Evolutionary conservation across 495 filamentous ascomycete genomes (phyloP).

Genomic region (Trichoderma asperelloides): DNA sequence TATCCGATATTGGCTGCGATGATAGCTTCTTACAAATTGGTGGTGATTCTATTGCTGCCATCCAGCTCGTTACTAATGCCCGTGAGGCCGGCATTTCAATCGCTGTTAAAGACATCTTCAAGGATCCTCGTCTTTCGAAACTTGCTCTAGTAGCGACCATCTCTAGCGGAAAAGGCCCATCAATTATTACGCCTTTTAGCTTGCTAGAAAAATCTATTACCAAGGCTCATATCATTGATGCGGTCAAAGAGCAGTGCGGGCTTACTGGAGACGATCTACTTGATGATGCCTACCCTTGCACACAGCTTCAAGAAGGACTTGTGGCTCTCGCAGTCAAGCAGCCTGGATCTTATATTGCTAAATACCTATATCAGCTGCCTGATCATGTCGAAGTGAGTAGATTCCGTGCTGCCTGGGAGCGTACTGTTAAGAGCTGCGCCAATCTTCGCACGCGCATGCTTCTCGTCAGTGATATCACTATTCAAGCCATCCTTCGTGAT

Average conservation of each 20-base stretch:
- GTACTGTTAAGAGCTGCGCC: slow-evolving; percentile 44
- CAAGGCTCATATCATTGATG: slow-evolving; percentile 26
- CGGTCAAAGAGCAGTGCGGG: slow-evolving; percentile 35
- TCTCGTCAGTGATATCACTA: slow-evolving; percentile 7
- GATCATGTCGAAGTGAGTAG: slow-evolving; percentile 27
- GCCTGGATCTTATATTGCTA: slow-evolving; percentile 30
- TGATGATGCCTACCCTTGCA: slow-evolving; percentile 53
- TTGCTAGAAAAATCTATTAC: slow-evolving; percentile 27
- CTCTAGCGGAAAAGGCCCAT: not conserved
- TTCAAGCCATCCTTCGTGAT: slow-evolving; percentile 18
- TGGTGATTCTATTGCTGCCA: slow-evolving; percentile 42
- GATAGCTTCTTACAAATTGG: slow-evolving; percentile 43
- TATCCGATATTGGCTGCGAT: slow-evolving; percentile 22
- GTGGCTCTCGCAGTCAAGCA: slow-evolving; percentile 34
- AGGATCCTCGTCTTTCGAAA: slow-evolving; percentile 19
- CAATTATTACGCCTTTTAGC: slow-evolving; percentile 33
- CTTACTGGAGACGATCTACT: slow-evolving; percentile 32
- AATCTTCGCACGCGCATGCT: slow-evolving; percentile 64
- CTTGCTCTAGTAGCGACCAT: slow-evolving; percentile 15
- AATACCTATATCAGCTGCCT: slow-evolving; percentile 35
- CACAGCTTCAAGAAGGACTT: slow-evolving; percentile 44
- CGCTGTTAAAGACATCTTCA: slow-evolving; percentile 32
- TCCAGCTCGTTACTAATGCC: slow-evolving; percentile 36
- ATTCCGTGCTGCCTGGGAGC: slow-evolving; percentile 42
- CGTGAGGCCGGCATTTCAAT: slow-evolving; percentile 21